Evolutionary conservation across 2,329 filamentous ascomycete genomes (phyloP).

Genomic region (Didymellaceae sp.): DNA sequence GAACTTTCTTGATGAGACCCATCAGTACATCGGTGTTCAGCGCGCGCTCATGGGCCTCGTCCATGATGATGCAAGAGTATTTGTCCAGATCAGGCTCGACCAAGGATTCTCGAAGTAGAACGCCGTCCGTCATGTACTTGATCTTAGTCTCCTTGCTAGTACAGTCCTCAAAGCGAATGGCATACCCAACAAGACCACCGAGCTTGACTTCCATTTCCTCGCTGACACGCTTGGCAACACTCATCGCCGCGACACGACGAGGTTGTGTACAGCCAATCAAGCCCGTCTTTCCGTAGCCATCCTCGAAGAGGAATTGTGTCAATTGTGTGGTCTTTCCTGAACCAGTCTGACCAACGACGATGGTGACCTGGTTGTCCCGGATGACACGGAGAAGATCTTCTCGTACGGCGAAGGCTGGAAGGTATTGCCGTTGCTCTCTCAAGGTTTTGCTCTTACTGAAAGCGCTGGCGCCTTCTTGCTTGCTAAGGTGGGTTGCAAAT

Average conservation of each 20-base stretch:
- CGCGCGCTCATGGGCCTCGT: constrained; percentile 96
- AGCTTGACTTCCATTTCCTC: constrained; percentile 97
- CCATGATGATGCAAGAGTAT: constrained; percentile 99
- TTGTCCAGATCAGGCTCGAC: constrained; percentile 92
- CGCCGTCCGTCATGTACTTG: constrained; percentile 99
- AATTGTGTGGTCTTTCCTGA: constrained; percentile 98
- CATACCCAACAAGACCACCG: constrained; percentile 88
- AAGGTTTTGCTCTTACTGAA: constrained; percentile 94
- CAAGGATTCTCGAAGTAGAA: constrained; percentile 89
- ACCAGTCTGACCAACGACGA: constrained; percentile 96
- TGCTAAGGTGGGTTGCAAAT: constrained; percentile 90
- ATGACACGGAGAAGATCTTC: constrained; percentile 93
- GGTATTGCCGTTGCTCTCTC: constrained; percentile 86
- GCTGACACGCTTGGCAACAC: constrained; percentile 95
- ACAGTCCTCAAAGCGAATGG: constrained; percentile 97
- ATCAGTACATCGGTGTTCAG: constrained; percentile 97
- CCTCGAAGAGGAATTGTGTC: constrained; percentile 94
- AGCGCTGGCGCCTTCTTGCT: constrained; percentile 79
- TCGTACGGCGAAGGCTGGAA: constrained; percentile 94
- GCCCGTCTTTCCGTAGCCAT: constrained; percentile 85
- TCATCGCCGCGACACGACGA: constrained; percentile 96
- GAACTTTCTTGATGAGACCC: constrained; percentile 96
- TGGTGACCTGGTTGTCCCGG: constrained; percentile 94
- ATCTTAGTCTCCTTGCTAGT: constrained; percentile 94
- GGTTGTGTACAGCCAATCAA: constrained; percentile 98